Evolutionary conservation across 2,329 filamentous ascomycete genomes (phyloP).

Genomic region (Colletotrichum euphorbiae): DNA sequence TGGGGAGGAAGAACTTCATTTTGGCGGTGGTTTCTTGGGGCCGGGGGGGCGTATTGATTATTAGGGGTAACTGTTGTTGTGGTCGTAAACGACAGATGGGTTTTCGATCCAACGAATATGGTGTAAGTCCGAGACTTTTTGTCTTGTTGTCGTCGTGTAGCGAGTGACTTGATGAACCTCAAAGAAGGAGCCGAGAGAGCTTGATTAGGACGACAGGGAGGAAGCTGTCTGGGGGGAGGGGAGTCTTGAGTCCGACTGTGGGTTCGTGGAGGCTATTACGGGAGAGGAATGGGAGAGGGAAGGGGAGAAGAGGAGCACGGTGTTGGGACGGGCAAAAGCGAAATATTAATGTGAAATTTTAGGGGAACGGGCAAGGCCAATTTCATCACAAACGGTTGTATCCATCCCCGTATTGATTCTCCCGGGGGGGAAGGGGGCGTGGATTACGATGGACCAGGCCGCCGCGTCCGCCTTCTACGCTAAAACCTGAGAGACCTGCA

Average conservation of each 20-base stretch:
- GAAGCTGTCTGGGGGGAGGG: slow-evolving; percentile 27
- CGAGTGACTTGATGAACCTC: slow-evolving; percentile 38
- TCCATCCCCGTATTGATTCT: slow-evolving; percentile 26
- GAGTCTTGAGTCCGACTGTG: slow-evolving; percentile 14
- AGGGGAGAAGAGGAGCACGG: neutral
- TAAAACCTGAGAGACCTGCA: neutral
- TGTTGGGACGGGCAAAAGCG: slow-evolving; percentile 11
- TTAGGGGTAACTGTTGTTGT: slow-evolving; percentile 2
- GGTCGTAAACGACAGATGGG: slow-evolving; percentile 16
- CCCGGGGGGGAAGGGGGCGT: slow-evolving; percentile 23
- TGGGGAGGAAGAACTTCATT: slow-evolving; percentile 60
- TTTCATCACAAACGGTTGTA: slow-evolving; percentile 38
- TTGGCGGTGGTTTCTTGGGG: slow-evolving; percentile 40
- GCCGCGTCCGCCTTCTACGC: neutral
- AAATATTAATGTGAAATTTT: slow-evolving; percentile 37
- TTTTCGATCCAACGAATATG: slow-evolving; percentile 28
- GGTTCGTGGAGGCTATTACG: slow-evolving; percentile 37
- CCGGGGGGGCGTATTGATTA: neutral
- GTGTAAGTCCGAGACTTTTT: slow-evolving; percentile 20
- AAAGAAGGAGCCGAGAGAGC: neutral
- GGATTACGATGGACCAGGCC: neutral
- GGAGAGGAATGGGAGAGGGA: slow-evolving; percentile 23
- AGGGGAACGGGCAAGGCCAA: slow-evolving; percentile 25
- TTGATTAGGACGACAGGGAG: slow-evolving; percentile 23
- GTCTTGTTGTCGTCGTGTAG: slow-evolving; percentile 8